Evolutionary conservation across 2,329 filamentous ascomycete species (phyloP).

Genomic region (Pezicula carpinea): DNA sequence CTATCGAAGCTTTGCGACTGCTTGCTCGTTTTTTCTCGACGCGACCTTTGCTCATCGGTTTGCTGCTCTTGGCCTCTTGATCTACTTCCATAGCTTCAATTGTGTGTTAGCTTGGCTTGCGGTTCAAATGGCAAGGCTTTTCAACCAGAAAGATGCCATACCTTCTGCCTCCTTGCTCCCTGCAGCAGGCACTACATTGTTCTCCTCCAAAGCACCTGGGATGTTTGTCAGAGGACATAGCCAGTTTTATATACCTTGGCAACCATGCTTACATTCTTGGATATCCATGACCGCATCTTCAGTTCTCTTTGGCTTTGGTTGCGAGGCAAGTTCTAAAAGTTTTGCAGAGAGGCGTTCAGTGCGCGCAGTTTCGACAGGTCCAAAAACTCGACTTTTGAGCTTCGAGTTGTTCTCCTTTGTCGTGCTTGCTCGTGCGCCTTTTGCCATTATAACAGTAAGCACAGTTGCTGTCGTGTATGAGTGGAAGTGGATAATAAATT

Average conservation of each 20-base stretch:
- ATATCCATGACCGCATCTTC: constrained; percentile 44
- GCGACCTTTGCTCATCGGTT: constrained; percentile 42
- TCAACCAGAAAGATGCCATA: constrained; percentile 4
- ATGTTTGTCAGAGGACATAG: constrained; percentile 7
- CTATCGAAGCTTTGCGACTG: constrained; percentile 49
- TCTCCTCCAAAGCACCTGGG: constrained; percentile 13
- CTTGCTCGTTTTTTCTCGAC: constrained; percentile 50
- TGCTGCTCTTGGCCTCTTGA: constrained; percentile 31
- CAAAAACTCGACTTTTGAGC: constrained; percentile 78
- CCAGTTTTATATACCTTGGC: not conserved
- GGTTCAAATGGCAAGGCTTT: not conserved
- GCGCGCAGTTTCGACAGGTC: constrained; percentile 73
- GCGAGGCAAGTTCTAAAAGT: constrained; percentile 72
- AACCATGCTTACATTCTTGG: constrained; percentile 22
- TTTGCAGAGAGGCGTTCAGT: constrained; percentile 82
- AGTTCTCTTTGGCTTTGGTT: constrained; percentile 61
- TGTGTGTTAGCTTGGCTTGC: not conserved
- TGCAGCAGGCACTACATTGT: constrained; percentile 8
- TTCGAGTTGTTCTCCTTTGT: constrained; percentile 79
- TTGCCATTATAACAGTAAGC: constrained; percentile 64
- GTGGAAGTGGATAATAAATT: not conserved
- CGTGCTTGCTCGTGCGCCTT: constrained; percentile 73
- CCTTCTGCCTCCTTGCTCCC: constrained; percentile 21
- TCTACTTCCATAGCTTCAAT: constrained; percentile 56
- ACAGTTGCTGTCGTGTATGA: not conserved